Percentiles rank a stretch among this genome's conserved stretches.
These are phyloP conservation scores for Penicillium atrosanguineum DNA, from an alignment of 495 filamentous ascomycete species.

Conservation along the genomic window DNA sequence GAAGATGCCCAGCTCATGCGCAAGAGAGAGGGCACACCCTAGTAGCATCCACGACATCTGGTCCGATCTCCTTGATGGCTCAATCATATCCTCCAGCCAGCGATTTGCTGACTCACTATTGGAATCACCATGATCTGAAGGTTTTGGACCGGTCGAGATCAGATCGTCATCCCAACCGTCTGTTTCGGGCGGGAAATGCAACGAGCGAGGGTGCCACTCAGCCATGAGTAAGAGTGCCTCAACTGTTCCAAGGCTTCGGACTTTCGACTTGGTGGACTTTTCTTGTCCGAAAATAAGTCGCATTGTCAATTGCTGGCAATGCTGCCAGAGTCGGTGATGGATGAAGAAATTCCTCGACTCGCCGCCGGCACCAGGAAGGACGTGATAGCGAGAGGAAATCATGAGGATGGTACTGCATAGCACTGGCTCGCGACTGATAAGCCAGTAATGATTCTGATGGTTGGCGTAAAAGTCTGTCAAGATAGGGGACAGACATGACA, in stretches of 20 bases:
- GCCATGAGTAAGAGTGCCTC: conserved; percentile 52
- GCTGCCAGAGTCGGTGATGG: conserved; percentile 53
- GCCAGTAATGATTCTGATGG: conserved; percentile 41
- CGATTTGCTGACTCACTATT: conserved; percentile 29
- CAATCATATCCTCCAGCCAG: conserved; percentile 49
- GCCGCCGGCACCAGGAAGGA: conserved; percentile 50
- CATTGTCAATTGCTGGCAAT: conserved; percentile 52
- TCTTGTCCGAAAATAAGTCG: conserved; percentile 52
- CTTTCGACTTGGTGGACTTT: conserved; percentile 41
- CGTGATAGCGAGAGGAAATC: conserved; percentile 52
- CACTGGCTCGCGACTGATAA: conserved; percentile 48
- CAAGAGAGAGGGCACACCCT: conserved; percentile 49
- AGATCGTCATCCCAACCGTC: conserved; percentile 50
- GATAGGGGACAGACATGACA: conserved; percentile 52
- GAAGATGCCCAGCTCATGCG: conserved; percentile 51
- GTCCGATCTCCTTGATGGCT: conserved; percentile 51
- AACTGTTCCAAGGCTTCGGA: conserved; percentile 50
- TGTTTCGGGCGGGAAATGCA: conserved; percentile 52
- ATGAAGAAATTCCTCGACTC: conserved; percentile 55
- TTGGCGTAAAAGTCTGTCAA: conserved; percentile 50
- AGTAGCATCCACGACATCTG: conserved; percentile 59
- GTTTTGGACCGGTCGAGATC: conserved; percentile 21
- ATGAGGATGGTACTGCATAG: conserved; percentile 52
- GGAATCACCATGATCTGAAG: conserved; percentile 13
- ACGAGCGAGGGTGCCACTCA: conserved; percentile 55